Evolutionary conservation across 805 yeast genomes (phyloP).

Genomic region (Ogataea wickerhamii): DNA sequence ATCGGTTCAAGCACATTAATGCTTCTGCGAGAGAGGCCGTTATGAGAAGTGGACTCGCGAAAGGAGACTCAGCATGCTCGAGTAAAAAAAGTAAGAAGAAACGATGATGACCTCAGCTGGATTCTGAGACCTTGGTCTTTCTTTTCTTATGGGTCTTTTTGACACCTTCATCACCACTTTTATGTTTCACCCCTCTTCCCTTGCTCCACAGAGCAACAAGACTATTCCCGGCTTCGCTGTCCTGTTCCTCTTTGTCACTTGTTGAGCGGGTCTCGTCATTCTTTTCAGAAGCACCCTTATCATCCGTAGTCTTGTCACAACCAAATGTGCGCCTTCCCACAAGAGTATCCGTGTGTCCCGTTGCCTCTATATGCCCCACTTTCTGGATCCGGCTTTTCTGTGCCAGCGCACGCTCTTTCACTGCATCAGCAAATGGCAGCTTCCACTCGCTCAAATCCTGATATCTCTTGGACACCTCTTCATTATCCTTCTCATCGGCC

Average conservation of each 20-base stretch:
- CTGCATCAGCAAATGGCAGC: conserved; percentile 32
- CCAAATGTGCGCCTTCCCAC: not conserved
- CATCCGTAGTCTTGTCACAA: not conserved
- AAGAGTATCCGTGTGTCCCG: not conserved
- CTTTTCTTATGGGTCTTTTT: conserved; percentile 4
- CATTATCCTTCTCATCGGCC: conserved; percentile 32
- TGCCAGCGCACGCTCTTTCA: conserved; percentile 20
- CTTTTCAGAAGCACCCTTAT: not conserved
- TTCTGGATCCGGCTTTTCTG: conserved; percentile 16
- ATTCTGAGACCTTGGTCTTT: conserved; percentile 13
- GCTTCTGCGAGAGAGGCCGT: conserved; percentile 84
- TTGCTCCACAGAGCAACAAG: conserved; percentile 8
- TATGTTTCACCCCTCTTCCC: conserved; percentile 4
- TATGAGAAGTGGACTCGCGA: conserved; percentile 53
- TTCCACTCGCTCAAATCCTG: conserved; percentile 55
- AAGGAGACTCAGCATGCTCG: conserved; percentile 9
- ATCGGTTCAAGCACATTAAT: conserved; percentile 90
- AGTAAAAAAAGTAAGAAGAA: conserved; percentile 30
- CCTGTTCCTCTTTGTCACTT: not conserved
- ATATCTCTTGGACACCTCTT: conserved; percentile 26
- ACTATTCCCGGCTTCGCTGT: conserved; percentile 3
- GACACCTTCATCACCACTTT: conserved; percentile 3
- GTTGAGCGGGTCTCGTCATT: too few relatives aligned
- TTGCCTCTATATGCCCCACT: conserved; percentile 20
- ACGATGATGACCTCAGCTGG: conserved; percentile 20